Evolutionary conservation across 2,329 filamentous ascomycete genomes (phyloP).

Genomic region (Verticillium nubilum): DNA sequence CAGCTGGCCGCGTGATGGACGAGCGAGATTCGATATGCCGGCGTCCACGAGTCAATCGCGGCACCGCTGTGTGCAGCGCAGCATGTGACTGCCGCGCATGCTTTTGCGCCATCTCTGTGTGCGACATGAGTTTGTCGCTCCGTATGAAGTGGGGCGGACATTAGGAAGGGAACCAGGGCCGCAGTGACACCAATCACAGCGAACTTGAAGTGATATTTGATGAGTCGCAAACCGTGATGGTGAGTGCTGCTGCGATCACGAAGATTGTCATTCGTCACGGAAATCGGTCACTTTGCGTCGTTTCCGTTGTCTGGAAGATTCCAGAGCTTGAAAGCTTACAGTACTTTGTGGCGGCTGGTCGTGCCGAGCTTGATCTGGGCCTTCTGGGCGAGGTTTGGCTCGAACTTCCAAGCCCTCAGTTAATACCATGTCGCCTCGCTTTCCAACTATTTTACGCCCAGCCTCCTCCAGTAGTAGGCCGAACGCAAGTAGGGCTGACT

Average conservation of each 20-base stretch:
- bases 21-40: no score
- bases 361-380: neutral
- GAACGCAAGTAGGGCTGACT: slow-evolving; percentile 70
- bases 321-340: slow-evolving; percentile 5
- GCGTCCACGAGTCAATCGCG: no score
- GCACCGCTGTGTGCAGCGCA: no score
- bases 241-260: no score
- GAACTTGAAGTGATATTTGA: neutral
- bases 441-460: slow-evolving; percentile 53
- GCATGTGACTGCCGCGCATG: no score
- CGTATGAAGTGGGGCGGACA: no score
- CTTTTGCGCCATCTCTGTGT: no score
- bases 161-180: no score
- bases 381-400: neutral
- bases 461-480: slow-evolving; percentile 72
- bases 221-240: neutral
- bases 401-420: slow-evolving; percentile 46
- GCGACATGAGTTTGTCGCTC: no score
- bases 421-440: slow-evolving; percentile 65
- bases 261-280: slow-evolving; percentile 1
- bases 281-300: slow-evolving; percentile 10
- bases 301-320: slow-evolving; percentile 9
- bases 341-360: neutral
- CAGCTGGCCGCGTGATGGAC: no score
- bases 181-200: no score